These are phyloP conservation scores for Musa balbisiana DNA, from an alignment of 202 grass and related monocot genomes.

Conservation along the genomic window DNA sequence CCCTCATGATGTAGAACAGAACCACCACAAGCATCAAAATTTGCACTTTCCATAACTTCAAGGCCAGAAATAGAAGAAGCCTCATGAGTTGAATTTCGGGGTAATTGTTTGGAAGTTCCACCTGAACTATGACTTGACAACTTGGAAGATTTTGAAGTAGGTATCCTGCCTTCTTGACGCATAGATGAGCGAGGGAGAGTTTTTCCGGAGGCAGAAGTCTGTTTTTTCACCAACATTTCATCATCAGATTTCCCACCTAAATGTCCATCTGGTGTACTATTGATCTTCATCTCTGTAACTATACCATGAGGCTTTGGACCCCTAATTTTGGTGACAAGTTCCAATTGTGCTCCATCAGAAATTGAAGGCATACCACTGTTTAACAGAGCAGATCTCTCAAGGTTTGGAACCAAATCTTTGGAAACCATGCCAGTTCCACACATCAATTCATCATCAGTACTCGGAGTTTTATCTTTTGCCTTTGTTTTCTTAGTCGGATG, in stretches of 20 bases:
- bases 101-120: conserved; percentile 11
- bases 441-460: conserved; percentile 21
- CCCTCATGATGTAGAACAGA: neutral
- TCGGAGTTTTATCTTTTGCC: conserved; percentile 20
- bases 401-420: neutral
- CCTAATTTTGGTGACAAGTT: conserved; percentile 30
- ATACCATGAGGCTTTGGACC: conserved; percentile 28
- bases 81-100: conserved; percentile 22
- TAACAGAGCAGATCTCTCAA: neutral
- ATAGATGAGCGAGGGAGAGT: conserved; percentile 16
- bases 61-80: neutral
- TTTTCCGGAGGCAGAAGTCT: conserved; percentile 21
- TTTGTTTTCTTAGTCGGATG: conserved; percentile 35
- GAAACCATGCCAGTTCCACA: conserved; percentile 29
- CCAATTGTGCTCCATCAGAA: conserved; percentile 23
- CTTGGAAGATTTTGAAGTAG: conserved; percentile 20
- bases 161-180: conserved; percentile 31
- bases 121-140: conserved; percentile 2
- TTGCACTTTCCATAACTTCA: neutral
- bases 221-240: conserved; percentile 15
- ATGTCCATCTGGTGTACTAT: conserved; percentile 24
- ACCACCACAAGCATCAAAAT: conserved; percentile 17
- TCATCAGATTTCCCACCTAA: conserved; percentile 20
- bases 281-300: conserved; percentile 17
- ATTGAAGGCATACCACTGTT: conserved; percentile 1